These are phyloP conservation scores for Ophioceras dolichostomum DNA, from an alignment of 2,329 filamentous ascomycete species.

Conservation along the genomic window DNA sequence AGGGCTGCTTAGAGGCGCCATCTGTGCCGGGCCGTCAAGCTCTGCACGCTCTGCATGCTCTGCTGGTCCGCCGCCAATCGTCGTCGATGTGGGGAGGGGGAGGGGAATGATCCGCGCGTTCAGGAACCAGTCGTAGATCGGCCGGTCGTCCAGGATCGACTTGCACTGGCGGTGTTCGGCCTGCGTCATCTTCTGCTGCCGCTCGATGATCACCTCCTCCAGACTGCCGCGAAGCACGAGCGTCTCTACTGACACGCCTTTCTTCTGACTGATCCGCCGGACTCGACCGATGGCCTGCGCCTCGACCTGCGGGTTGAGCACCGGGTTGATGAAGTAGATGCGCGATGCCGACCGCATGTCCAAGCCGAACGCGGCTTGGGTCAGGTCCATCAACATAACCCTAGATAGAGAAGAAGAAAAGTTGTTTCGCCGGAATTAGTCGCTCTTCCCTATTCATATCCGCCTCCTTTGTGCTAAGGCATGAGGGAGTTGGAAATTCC, in stretches of 20 bases:
- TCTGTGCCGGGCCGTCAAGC: constrained; percentile 29
- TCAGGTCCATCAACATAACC: constrained; percentile 84
- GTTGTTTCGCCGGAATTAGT: no score
- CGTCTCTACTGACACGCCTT: constrained; percentile 73
- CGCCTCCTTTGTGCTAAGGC: no score
- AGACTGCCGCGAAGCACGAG: constrained; percentile 69
- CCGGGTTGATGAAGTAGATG: constrained; percentile 81
- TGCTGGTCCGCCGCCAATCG: neutral
- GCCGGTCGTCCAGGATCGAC: constrained; percentile 42
- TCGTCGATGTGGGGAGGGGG: constrained; percentile 7
- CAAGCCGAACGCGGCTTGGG: constrained; percentile 75
- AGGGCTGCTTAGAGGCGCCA: constrained; percentile 29
- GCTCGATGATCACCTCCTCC: constrained; percentile 71
- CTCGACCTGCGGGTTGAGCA: constrained; percentile 74
- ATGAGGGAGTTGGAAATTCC: no score
- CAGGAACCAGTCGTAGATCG: constrained; percentile 46
- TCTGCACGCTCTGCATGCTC: no score
- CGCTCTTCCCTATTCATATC: no score
- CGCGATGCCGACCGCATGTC: constrained; percentile 75
- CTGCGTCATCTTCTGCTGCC: constrained; percentile 63
- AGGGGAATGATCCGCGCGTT: constrained; percentile 32
- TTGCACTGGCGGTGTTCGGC: constrained; percentile 44
- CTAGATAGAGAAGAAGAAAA: constrained; percentile 25
- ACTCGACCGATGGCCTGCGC: constrained; percentile 87
- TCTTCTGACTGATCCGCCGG: constrained; percentile 73